Evolutionary conservation across 257 asterid genomes (phyloP), one percentile per base, ranked within the genome.

Genomic region (Solanum clarkiae): DNA sequence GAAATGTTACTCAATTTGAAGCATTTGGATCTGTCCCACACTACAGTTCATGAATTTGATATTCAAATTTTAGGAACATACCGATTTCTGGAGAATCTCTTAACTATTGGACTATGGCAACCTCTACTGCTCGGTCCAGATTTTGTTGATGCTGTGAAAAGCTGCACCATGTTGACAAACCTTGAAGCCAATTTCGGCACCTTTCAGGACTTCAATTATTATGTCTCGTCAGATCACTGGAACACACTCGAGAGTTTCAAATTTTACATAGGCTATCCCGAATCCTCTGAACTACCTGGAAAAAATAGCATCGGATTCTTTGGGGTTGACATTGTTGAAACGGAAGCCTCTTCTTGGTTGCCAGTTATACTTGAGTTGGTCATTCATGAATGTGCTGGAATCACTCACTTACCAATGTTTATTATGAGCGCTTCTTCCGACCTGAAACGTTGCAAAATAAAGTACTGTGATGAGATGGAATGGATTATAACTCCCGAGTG

Each of bases 11-110:
- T 47, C 29, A 81, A 82, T 49, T 83, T 82, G 22, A 72, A 79
- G 80, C 49, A 81, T 62, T 71, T 86, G 55, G 84, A 83, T 62
- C 86, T 88, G 63, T 81, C 89, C 49, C 18, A 80, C n/a, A 65
- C 85, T 51, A 57, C 17, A 12, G 54, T 54, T 59, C 1, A 2
- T 57, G 57, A n/a, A 14, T 49, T 82, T 66, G 69, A 45, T 15
- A 18, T 7, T 53, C 22, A 13, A 17, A 16, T 55, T 72, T 69
- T 88, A 10, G 42, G 45, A 54, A 40, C 62, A 8, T 86, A 68
- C 86, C 82, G 49, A 45, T 40, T 86, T 70, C 54, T 88, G 57
- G 86, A 86, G 85, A 68, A 45, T 80, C 91, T 88, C 22, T 80
- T 53, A n/a, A 22, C 85, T 15, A 80, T 75, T 17, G 79, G 63